Conservation (phyloP, 2,329 filamentous ascomycete genomes). For the Sporothrix schenckii region DNA sequence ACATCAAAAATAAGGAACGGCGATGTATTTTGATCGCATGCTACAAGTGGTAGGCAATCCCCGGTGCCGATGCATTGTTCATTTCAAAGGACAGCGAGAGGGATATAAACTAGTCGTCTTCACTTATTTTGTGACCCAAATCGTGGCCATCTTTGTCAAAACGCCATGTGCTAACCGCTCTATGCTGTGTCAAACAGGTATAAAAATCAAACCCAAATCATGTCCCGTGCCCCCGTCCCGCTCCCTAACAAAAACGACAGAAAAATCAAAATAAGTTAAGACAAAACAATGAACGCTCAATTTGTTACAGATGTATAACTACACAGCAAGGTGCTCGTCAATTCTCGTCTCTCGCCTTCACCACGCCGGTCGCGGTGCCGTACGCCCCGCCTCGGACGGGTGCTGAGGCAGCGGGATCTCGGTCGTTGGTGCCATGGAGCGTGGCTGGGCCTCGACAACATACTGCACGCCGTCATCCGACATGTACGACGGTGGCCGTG, state of each 20-base stretch:
- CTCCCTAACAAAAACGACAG: not conserved
- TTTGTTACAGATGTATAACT: slow-evolving; percentile 1
- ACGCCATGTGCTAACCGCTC: slow-evolving; percentile 18
- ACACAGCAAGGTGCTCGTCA: not conserved
- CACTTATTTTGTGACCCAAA: not conserved
- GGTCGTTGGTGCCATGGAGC: slow-evolving; percentile 56
- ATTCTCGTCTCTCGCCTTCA: slow-evolving; percentile 25
- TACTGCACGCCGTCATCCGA: slow-evolving; percentile 76
- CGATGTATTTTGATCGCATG: not conserved
- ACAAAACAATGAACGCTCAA: not conserved
- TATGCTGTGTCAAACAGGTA: slow-evolving; percentile 21
- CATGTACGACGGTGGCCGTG: slow-evolving; percentile 72
- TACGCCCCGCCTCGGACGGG: slow-evolving; percentile 51
- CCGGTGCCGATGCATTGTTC: not conserved
- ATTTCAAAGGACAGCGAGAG: slow-evolving; percentile 25
- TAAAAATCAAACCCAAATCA: not conserved
- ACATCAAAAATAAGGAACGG: not conserved
- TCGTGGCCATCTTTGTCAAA: not conserved
- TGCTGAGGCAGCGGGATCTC: slow-evolving; percentile 52
- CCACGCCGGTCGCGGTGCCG: slow-evolving; percentile 37
- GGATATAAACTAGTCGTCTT: not conserved
- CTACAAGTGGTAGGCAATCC: not conserved
- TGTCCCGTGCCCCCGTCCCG: not conserved
- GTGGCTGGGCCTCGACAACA: slow-evolving; percentile 66
- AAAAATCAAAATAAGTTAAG: slow-evolving; percentile 1